Base-by-base conservation (phyloP, 2,329 filamentous ascomycete species). In the Colletotrichum gloeosporioides region DNA sequence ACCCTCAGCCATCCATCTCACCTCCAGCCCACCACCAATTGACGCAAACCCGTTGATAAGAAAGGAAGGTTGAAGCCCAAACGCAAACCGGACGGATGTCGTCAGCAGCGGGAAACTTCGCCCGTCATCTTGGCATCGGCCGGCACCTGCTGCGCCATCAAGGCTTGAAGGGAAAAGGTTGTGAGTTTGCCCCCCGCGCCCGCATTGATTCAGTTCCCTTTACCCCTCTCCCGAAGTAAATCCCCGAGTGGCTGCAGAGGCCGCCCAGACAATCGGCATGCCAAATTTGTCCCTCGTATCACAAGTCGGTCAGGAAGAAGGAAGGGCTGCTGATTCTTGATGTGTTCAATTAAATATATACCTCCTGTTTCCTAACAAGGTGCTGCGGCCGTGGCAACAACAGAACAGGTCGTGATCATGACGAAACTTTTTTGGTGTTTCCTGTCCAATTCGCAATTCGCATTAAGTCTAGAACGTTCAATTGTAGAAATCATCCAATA, bases 331-430 rank as follows among this genome's bases (percentile, higher is more conserved):
- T n/a, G 34, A 10, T 61, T 10, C 64, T 18, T 73, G 55, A 34
- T 55, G 29, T 73, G 32, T 67, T 75, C 31, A n/a, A 62, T 68
- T 68, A 75, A 67, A 53, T 55, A 68, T 73, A 53, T 34, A 67
- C 53, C 31, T 49, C 69, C 62, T 73, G 39, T 67, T 36, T 62
- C 44, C 22, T 8, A 22, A 22, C 8, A 29, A 65, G 61, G 66
- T 13, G 53, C 39, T 29, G 31, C 16, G 34, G 25, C 64, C 69
- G 18, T 32, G 36, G 18, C 55, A 39, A 66, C 4, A 39, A 53
- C n/a, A 61, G 22, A 31, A 49, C 70, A 76, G 63, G 70, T 32
- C 70, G 39, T 76, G 57, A 34, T 65, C 63, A 63, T 68, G 5
- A 34, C 49, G 65, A 69, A 69, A 31, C n/a, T 36, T 68, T 69